These are phyloP conservation scores for Lolium rigidum DNA, from an alignment of 176 grass and related monocot genomes.

Conservation along the genomic window DNA sequence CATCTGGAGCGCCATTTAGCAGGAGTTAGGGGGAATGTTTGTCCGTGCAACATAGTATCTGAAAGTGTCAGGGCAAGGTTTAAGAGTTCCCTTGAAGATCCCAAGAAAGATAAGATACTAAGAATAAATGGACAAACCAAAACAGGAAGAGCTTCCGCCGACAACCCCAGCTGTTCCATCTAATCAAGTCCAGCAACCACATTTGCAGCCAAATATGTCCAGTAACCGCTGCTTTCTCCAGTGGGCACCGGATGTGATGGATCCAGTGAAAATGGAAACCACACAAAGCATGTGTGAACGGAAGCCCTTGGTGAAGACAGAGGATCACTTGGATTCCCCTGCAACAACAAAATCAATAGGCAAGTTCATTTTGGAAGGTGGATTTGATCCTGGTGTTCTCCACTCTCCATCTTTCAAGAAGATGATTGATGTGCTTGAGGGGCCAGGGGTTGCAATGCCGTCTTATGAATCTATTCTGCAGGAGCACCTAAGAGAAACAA, in stretches of 20 bases:
- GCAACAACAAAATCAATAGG: slow-evolving; percentile 59
- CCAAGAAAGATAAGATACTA: slow-evolving; percentile 39
- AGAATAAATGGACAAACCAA: slow-evolving; percentile 25
- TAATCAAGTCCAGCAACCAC: neutral
- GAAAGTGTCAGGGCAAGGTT: slow-evolving; percentile 26
- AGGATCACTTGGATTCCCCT: slow-evolving; percentile 37
- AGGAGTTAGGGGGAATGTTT: slow-evolving; percentile 38
- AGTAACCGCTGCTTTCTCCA: slow-evolving; percentile 15
- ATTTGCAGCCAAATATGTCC: neutral
- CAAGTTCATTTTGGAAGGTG: slow-evolving; percentile 71
- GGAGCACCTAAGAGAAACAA: slow-evolving; percentile 62
- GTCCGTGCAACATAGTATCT: slow-evolving; percentile 39
- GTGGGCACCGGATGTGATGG: slow-evolving; percentile 8
- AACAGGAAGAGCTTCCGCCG: slow-evolving; percentile 38
- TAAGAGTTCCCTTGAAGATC: slow-evolving; percentile 31
- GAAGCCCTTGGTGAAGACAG: slow-evolving; percentile 17
- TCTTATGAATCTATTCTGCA: slow-evolving; percentile 65
- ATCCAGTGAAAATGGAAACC: slow-evolving; percentile 1
- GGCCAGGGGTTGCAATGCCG: slow-evolving; percentile 45
- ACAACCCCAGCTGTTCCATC: slow-evolving; percentile 4
- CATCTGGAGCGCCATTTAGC: slow-evolving; percentile 50
- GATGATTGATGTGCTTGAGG: slow-evolving; percentile 60
- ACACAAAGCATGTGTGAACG: slow-evolving; percentile 5
- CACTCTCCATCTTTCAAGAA: slow-evolving; percentile 62
- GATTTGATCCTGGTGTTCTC: slow-evolving; percentile 61